A percentile compares a stretch with the other conserved stretches of the same genome.
Evolutionary conservation across 1,284 basidiomycete species (phyloP).

Genomic region (Ganoderma sinense): DNA sequence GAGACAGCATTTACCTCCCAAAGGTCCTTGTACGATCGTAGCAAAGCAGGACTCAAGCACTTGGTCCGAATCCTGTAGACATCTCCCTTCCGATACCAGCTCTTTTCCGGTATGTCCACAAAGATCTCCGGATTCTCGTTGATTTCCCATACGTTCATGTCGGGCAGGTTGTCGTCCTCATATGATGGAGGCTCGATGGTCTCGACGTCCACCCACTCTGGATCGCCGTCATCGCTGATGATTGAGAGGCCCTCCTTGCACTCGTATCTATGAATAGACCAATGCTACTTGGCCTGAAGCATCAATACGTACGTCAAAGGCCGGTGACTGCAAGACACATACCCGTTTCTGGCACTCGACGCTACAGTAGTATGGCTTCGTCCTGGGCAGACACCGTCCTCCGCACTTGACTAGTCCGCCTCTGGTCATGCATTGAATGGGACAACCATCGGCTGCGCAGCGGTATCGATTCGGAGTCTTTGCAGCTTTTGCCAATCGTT

Average conservation of each 20-base stretch:
- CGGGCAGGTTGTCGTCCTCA: not conserved
- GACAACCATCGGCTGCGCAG: slow-evolving; percentile 15
- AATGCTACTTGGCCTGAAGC: too few species aligned
- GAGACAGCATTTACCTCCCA: too few species aligned
- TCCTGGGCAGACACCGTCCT: too few species aligned
- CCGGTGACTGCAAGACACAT: too few species aligned
- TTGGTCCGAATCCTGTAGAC: not conserved
- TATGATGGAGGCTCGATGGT: not conserved
- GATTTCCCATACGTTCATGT: not conserved
- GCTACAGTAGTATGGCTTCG: too few species aligned
- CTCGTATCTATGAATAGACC: too few species aligned
- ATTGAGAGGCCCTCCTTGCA: too few species aligned
- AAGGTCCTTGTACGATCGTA: too few species aligned
- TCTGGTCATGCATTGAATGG: slow-evolving; percentile 1
- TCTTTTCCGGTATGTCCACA: not conserved
- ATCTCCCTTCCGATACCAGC: not conserved
- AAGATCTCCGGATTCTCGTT: not conserved
- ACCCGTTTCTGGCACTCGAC: too few species aligned
- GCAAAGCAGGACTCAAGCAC: not conserved
- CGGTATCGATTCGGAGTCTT: slow-evolving; percentile 7
- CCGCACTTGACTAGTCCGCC: slow-evolving; percentile 6
- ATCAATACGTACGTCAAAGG: too few species aligned
- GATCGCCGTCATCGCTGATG: too few species aligned
- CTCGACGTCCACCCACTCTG: too few species aligned
- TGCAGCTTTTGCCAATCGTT: not conserved